Percentiles rank a stretch among this genome's conserved stretches.
Evolutionary conservation across 2,329 filamentous ascomycete species (phyloP).

Genomic region (Colletotrichum nymphaeae): DNA sequence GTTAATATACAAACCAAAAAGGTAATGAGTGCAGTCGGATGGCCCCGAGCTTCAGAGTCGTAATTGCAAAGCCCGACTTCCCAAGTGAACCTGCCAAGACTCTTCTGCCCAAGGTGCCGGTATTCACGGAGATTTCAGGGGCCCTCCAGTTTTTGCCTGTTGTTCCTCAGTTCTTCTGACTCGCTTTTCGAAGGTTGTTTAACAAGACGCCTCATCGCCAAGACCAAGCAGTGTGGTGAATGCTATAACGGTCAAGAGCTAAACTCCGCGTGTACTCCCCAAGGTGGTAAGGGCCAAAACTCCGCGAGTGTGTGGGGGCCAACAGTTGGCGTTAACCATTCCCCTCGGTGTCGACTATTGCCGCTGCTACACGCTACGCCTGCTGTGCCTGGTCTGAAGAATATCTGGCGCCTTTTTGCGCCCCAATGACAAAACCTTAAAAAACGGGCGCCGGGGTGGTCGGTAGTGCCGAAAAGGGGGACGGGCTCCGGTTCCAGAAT

Average conservation of each 20-base stretch:
- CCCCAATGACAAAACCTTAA: conserved; percentile 26
- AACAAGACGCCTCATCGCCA: conserved; percentile 13
- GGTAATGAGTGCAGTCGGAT: no score
- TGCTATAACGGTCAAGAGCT: background rate
- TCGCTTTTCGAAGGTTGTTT: background rate
- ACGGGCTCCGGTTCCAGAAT: conserved; percentile 22
- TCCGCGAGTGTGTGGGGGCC: background rate
- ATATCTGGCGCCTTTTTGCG: conserved; percentile 13
- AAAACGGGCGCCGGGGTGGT: conserved; percentile 15
- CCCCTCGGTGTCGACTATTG: no score
- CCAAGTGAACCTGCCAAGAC: background rate
- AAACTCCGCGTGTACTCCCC: background rate
- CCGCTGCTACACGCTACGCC: background rate
- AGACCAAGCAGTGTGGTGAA: background rate
- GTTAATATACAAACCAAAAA: conserved; percentile 13
- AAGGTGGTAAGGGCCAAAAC: background rate
- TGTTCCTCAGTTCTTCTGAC: background rate
- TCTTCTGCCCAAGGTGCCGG: background rate
- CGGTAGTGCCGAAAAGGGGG: conserved; percentile 28
- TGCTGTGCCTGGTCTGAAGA: background rate
- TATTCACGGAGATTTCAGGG: conserved; percentile 18
- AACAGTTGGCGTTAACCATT: background rate
- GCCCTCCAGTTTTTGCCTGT: conserved; percentile 6
- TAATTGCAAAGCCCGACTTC: no score
- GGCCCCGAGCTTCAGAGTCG: no score